Evolutionary conservation across 305 asterid species (phyloP), one percentile per base, ranked within the genome.

Genomic region (Petunia hybrid): DNA sequence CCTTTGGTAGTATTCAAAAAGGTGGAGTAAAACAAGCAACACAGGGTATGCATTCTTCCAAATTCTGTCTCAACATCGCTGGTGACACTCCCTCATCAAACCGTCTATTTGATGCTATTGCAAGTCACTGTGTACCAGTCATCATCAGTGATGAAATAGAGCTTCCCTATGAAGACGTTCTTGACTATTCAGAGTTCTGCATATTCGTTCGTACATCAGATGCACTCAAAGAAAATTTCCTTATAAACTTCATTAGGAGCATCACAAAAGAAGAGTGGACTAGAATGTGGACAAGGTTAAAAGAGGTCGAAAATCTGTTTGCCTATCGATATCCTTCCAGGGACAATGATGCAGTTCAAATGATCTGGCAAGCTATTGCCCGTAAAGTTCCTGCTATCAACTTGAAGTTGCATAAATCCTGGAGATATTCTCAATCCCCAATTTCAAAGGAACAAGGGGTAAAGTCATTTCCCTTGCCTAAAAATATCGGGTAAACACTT

Each of bases 51-150:
- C 92, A 87, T 4, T 81, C 85, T 8, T 92, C 98, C 13, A 93
- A 92, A 62, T 94, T 94, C 90, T 71, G 77, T 12, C 77, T 71
- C n/a, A 71, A 71, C 77, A 71, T 71, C 41, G 98, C 98, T 0
- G 97, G 98, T 1, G 98, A 94, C 80, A 94, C 98, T 13, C 98
- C 98, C 12, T 92, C 98, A 5, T 94, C 98, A 3, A 92, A 91
- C 88, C 95, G 97, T 41, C 97, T 94, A 57, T 94, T 92, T 81
- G 98, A 94, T 78, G 94, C 98, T 36, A 91, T 94, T 45, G 94
- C 93, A 6, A 91, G 95, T 87, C 98, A 92, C 84, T 94, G 97
- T 38, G 94, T 92, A 5, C 98, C 98, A 0, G 94, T 94, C 70
- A 87, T 94, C 78, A 90, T 94, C 45, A 94, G 97, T 35, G 97